Percentiles rank a stretch among this genome's conserved stretches.
phyloP scores from a whole-genome alignment of 257 asterid species.

The Solanum sejunctum region DNA sequence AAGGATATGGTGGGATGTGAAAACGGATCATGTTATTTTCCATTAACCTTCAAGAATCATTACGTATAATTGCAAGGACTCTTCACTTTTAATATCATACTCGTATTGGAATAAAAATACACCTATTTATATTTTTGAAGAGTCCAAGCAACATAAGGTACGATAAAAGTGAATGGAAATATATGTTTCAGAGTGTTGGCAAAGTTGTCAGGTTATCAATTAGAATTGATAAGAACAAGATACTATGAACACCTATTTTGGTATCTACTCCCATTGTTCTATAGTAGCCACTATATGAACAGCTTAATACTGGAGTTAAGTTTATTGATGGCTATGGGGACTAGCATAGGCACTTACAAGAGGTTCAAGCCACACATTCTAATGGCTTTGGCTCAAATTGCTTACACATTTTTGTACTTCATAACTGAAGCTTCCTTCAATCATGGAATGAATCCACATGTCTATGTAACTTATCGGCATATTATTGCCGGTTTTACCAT shows the following conservation, averaged over 20 bases:
- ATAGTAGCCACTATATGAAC: neutral
- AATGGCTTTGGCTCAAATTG: conserved; percentile 49
- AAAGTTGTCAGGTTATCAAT: neutral
- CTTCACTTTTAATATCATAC: neutral
- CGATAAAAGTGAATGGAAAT: neutral
- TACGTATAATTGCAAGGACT: neutral
- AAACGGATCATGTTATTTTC: neutral
- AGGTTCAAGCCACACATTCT: conserved; percentile 58
- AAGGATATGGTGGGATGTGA: neutral
- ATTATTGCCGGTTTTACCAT: conserved; percentile 29
- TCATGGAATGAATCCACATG: conserved; percentile 68
- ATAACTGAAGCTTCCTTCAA: conserved; percentile 68
- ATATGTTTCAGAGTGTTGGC: neutral
- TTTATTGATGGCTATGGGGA: conserved; percentile 10
- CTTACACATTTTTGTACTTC: conserved; percentile 44
- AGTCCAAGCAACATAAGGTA: neutral
- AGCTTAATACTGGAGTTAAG: neutral
- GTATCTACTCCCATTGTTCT: conserved; percentile 17
- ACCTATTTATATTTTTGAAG: neutral
- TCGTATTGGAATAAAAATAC: too few relatives aligned
- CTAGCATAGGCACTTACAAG: neutral
- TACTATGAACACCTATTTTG: conserved; percentile 18
- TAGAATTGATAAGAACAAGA: conserved; percentile 16
- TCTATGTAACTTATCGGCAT: conserved; percentile 58
- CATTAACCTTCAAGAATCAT: neutral